Percentiles rank a stretch among this genome's conserved stretches.
Conservation (phyloP, 176 grass and related monocot genomes). For the Otatea glauca region DNA sequence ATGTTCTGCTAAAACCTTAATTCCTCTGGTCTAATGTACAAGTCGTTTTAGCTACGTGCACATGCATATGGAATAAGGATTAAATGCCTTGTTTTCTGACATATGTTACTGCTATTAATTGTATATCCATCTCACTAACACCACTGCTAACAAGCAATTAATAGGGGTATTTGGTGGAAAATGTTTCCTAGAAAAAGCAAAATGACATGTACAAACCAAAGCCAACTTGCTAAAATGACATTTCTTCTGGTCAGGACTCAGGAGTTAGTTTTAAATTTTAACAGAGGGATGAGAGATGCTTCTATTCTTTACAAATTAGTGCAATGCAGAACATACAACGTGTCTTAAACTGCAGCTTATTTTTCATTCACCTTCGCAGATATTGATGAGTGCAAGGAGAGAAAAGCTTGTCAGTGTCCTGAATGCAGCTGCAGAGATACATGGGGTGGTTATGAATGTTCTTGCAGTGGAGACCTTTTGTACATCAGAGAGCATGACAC, state of each 20-base stretch:
- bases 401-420: constrained; percentile 65
- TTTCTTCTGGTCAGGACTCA: neutral
- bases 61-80: neutral
- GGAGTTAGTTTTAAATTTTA: neutral
- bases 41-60: neutral
- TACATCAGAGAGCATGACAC: constrained; percentile 73
- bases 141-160: neutral
- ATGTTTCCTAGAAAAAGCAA: neutral
- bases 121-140: neutral
- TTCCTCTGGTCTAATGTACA: neutral
- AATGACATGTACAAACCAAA: neutral
- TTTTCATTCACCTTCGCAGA: constrained; percentile 49
- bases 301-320: neutral
- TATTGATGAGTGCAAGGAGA: constrained; percentile 75
- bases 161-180: neutral
- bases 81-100: neutral
- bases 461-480: constrained; percentile 60
- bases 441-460: constrained; percentile 73
- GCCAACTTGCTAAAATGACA: neutral
- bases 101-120: too few species aligned
- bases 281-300: neutral
- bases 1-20: constrained; percentile 13
- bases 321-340: constrained; percentile 11
- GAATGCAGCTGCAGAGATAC: constrained; percentile 71
- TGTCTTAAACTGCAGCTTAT: neutral